Percentiles rank a stretch among this genome's conserved stretches.
Evolutionary conservation across 1,139 yeast genomes (phyloP).

Genomic region (Suhomyces choctaworum): DNA sequence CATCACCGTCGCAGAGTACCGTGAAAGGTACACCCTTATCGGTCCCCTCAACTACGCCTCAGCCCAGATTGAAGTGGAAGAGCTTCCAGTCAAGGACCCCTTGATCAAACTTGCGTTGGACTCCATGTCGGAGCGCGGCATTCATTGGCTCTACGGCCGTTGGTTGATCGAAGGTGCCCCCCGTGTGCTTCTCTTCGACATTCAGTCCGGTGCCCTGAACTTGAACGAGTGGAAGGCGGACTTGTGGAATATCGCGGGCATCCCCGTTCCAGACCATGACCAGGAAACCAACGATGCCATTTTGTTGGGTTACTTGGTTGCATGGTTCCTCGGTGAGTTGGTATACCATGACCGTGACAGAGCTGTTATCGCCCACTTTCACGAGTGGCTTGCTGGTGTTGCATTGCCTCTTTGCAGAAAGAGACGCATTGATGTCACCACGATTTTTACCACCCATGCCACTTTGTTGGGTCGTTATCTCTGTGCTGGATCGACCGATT

Average conservation of each 20-base stretch:
- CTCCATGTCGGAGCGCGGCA: constrained; percentile 78
- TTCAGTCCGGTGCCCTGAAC: constrained; percentile 67
- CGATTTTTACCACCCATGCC: constrained; percentile 97
- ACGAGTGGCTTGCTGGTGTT: constrained; percentile 98
- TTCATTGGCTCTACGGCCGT: constrained; percentile 83
- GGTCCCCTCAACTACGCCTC: constrained; percentile 83
- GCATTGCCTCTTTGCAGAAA: constrained; percentile 91
- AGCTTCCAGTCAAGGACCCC: constrained; percentile 67
- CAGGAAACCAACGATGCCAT: constrained; percentile 90
- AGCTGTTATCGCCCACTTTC: constrained; percentile 93
- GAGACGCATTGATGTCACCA: constrained; percentile 88
- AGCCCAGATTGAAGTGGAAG: constrained; percentile 93
- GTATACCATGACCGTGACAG: constrained; percentile 77
- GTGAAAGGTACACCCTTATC: constrained; percentile 79
- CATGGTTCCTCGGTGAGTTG: constrained; percentile 96
- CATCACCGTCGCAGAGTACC: constrained; percentile 90
- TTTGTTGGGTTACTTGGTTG: constrained; percentile 86
- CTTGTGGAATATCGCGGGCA: constrained; percentile 87
- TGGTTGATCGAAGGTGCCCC: constrained; percentile 99
- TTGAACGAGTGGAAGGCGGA: constrained; percentile 94
- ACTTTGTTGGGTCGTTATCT: constrained; percentile 91
- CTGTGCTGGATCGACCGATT: constrained; percentile 96
- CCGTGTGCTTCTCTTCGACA: constrained; percentile 82
- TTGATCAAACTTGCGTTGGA: constrained; percentile 62
- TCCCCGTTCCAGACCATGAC: constrained; percentile 91